These are phyloP conservation scores for Phytophthora meadii DNA, from an alignment of 352 stramenopile species.

Conservation along the genomic window DNA sequence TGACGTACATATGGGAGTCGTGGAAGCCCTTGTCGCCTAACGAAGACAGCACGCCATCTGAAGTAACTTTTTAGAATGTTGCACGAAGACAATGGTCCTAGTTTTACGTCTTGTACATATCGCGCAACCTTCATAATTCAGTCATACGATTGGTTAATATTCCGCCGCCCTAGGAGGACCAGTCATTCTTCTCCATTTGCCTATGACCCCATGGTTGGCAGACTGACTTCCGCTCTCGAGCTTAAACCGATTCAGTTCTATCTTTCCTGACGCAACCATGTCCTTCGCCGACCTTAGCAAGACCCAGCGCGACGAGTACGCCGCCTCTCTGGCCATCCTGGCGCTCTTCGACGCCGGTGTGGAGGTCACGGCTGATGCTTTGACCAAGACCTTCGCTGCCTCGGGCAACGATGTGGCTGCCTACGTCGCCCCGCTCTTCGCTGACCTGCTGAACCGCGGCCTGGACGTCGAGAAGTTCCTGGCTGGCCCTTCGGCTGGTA, in stretches of 20 bases:
- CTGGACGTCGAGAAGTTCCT: slow-evolving; percentile 91
- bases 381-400: slow-evolving; percentile 74
- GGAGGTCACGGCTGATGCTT: slow-evolving; percentile 83
- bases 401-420: slow-evolving; percentile 82
- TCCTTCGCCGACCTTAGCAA: slow-evolving; percentile 85
- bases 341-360: slow-evolving; percentile 78
- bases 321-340: slow-evolving; percentile 84
- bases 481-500: slow-evolving; percentile 86
- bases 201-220: slow-evolving; percentile 29
- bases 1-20: not conserved
- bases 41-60: too few relatives aligned
- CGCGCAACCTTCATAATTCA: slow-evolving; percentile 3
- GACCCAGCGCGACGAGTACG: slow-evolving; percentile 87
- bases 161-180: slow-evolving; percentile 40
- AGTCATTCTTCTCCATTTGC: slow-evolving; percentile 67
- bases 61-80: not conserved
- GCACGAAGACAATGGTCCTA: slow-evolving; percentile 1
- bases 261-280: slow-evolving; percentile 76
- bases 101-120: slow-evolving; percentile 11
- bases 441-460: slow-evolving; percentile 80
- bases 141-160: slow-evolving; percentile 25
- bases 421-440: slow-evolving; percentile 86
- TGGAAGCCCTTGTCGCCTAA: too few relatives aligned
- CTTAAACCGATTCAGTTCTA: slow-evolving; percentile 91
- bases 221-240: slow-evolving; percentile 80